phyloP scores from a whole-genome alignment of 1,284 basidiomycete genomes.

The Leccinum proliferum region DNA sequence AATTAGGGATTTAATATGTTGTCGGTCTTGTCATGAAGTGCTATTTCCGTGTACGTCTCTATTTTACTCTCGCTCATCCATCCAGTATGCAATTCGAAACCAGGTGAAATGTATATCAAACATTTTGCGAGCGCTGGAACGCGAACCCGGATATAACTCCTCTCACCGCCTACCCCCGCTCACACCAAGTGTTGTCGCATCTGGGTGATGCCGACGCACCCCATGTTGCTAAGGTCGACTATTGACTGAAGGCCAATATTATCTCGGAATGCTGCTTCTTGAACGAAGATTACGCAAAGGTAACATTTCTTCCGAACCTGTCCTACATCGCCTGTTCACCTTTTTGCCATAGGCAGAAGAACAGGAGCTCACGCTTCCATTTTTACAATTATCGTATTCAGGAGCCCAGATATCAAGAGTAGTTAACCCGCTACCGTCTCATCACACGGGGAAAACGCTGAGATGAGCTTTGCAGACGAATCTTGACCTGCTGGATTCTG shows the following conservation, averaged over 20 bases:
- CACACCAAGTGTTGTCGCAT: conserved; percentile 69
- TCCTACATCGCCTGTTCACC: not conserved
- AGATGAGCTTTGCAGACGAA: conserved; percentile 48
- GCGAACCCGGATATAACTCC: conserved; percentile 84
- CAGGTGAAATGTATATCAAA: conserved; percentile 92
- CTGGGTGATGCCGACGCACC: conserved; percentile 3
- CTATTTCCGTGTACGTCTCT: conserved; percentile 80
- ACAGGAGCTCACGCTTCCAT: conserved; percentile 76
- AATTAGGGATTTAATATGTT: conserved; percentile 94
- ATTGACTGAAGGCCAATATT: conserved; percentile 69
- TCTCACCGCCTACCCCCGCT: conserved; percentile 69
- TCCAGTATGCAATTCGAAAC: not conserved
- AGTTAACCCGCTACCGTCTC: conserved; percentile 25
- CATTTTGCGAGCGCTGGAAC: conserved; percentile 80
- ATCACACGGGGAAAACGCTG: not conserved
- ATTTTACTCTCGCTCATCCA: not conserved
- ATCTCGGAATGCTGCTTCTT: conserved; percentile 93
- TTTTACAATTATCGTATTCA: conserved; percentile 69
- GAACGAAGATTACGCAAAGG: conserved; percentile 86
- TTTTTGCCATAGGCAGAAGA: conserved; percentile 51
- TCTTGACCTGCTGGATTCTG: conserved; percentile 87
- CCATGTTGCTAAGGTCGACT: conserved; percentile 10
- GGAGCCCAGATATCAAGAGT: conserved; percentile 79
- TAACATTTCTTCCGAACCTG: conserved; percentile 22
- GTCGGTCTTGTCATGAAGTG: conserved; percentile 89